phyloP scores from a whole-genome alignment of 129 eudicot species.

The Chrysanthemum seticuspe region DNA sequence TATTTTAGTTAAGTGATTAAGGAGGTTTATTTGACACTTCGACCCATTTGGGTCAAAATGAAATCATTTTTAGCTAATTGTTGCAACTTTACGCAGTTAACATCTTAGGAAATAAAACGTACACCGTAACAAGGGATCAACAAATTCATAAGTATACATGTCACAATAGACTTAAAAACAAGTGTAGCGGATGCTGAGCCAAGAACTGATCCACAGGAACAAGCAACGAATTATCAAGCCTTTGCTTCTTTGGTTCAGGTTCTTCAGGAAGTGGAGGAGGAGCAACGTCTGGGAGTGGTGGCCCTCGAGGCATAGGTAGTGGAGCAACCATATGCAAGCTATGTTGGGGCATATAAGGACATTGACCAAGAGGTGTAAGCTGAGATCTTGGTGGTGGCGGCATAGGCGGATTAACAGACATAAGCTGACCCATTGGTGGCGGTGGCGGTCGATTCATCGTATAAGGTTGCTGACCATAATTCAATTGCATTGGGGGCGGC shows the following conservation, averaged over 20 bases:
- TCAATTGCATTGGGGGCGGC: conserved; percentile 65
- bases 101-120: no score
- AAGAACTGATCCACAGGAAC: conserved; percentile 86
- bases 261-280: conserved; percentile 31
- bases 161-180: no score
- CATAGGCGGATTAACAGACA: conserved; percentile 42
- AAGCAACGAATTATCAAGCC: conserved; percentile 73
- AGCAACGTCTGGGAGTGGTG: conserved; percentile 56
- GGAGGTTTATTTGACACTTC: no score
- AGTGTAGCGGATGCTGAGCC: conserved; percentile 43
- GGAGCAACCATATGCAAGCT: conserved; percentile 57
- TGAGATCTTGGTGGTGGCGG: conserved; percentile 91
- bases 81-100: no score
- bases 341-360: conserved; percentile 61
- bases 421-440: conserved; percentile 44
- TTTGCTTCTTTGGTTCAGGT: conserved; percentile 88
- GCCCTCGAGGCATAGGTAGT: conserved; percentile 42
- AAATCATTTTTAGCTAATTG: no score
- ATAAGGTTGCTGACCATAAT: conserved; percentile 63
- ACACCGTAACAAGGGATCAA: no score
- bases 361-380: conserved; percentile 57
- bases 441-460: conserved; percentile 77
- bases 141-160: no score
- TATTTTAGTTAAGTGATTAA: no score
- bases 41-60: no score